phyloP scores from a whole-genome alignment of 2,329 filamentous ascomycete genomes.

The Epichloe hybrida region DNA sequence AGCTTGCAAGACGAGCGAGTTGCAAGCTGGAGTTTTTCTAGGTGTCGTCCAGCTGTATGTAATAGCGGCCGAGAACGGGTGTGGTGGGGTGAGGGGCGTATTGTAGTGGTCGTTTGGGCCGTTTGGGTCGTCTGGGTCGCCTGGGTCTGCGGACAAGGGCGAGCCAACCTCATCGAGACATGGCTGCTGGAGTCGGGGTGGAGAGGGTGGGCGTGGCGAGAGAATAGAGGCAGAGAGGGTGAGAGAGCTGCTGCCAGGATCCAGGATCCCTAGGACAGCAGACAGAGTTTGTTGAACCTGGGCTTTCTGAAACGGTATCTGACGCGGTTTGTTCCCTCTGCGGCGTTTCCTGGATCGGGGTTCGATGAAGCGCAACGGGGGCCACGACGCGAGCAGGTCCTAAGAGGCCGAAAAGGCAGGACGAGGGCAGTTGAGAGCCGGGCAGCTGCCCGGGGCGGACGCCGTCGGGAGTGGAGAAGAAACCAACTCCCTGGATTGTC shows the following conservation, averaged over 20 bases:
- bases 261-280: constrained; percentile 1
- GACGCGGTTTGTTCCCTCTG: constrained; percentile 6
- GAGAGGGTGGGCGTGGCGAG: constrained; percentile 5
- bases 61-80: constrained; percentile 16
- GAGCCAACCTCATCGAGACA: constrained; percentile 33
- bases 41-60: constrained; percentile 31
- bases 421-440: constrained; percentile 3
- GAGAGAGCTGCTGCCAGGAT: constrained; percentile 1
- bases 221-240: background rate
- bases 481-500: constrained; percentile 4
- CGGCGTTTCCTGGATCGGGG: constrained; percentile 7
- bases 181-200: constrained; percentile 16
- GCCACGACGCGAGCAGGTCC: constrained; percentile 6
- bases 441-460: constrained; percentile 9
- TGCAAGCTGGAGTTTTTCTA: constrained; percentile 20
- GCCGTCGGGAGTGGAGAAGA: constrained; percentile 9
- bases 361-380: constrained; percentile 2
- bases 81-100: constrained; percentile 25
- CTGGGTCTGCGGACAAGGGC: constrained; percentile 23
- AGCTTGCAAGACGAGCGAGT: background rate
- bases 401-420: constrained; percentile 1
- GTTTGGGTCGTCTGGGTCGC: background rate
- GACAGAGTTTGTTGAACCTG: constrained; percentile 1
- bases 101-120: background rate
- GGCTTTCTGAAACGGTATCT: constrained; percentile 8